phyloP scores from a whole-genome alignment of 2,329 filamentous ascomycete genomes.

The Paecilomyces dactylethromorphus region DNA sequence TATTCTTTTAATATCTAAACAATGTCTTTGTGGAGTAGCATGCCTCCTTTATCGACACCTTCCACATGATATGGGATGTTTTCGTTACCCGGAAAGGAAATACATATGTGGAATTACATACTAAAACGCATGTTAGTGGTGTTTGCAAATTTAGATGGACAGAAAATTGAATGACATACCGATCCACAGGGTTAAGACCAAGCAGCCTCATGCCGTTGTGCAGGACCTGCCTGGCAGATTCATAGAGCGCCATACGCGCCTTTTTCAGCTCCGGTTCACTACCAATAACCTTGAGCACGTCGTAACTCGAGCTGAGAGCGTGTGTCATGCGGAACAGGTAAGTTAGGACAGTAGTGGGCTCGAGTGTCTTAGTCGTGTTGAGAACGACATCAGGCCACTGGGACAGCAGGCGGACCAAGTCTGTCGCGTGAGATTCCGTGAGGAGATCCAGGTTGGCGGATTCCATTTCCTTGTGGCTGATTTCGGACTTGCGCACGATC shows the following conservation, averaged over 20 bases:
- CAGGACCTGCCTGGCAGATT: conserved; percentile 56
- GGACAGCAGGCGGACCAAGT: conserved; percentile 55
- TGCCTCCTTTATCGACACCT: not conserved
- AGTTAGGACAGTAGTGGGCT: conserved; percentile 59
- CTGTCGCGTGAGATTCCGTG: conserved; percentile 54
- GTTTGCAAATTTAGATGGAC: not conserved
- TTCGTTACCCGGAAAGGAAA: not conserved
- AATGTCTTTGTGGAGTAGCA: not conserved
- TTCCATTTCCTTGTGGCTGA: conserved; percentile 41
- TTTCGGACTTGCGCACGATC: conserved; percentile 51
- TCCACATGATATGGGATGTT: not conserved
- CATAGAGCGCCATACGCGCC: conserved; percentile 57
- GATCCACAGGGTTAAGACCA: conserved; percentile 59
- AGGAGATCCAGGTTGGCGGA: conserved; percentile 55
- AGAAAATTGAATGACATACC: conserved; percentile 25
- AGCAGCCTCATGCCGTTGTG: conserved; percentile 61
- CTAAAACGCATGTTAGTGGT: not conserved
- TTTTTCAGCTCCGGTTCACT: conserved; percentile 52
- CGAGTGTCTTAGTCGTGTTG: conserved; percentile 59
- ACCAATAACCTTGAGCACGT: conserved; percentile 56
- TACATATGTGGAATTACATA: not conserved
- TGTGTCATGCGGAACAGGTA: conserved; percentile 64
- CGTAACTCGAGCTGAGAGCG: conserved; percentile 55
- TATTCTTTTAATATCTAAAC: not conserved
- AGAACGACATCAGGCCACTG: conserved; percentile 60